Percentiles rank a stretch among this genome's conserved stretches.
Conservation (phyloP, 495 filamentous ascomycete species). For the Apodospora peruviana region DNA sequence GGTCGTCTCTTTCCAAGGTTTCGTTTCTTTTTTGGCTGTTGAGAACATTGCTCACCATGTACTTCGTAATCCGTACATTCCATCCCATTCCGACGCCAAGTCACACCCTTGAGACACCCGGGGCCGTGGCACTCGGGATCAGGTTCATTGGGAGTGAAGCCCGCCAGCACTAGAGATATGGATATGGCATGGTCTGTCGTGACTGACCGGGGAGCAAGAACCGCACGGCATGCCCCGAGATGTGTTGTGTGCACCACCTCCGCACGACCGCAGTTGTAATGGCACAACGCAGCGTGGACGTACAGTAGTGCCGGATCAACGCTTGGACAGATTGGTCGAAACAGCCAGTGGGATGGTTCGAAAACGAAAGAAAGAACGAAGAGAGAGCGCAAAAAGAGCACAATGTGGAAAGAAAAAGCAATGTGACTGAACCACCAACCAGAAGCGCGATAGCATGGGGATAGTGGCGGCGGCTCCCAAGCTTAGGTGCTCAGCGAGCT, state of each 20-base stretch:
- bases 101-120: conserved; percentile 11
- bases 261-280: conserved; percentile 2
- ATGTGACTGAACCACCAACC: conserved; percentile 1
- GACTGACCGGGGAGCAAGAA: conserved; percentile 6
- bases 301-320: conserved; percentile 5
- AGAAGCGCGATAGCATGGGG: background rate
- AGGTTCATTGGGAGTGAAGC: conserved; percentile 18
- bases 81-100: conserved; percentile 17
- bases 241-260: background rate
- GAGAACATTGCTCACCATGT: conserved; percentile 7
- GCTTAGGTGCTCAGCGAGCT: background rate
- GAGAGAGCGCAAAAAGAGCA: background rate
- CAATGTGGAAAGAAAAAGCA: conserved; percentile 7
- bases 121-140: conserved; percentile 14
- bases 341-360: background rate
- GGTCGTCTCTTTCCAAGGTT: conserved; percentile 1
- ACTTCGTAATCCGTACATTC: background rate
- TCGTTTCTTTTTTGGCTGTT: conserved; percentile 17
- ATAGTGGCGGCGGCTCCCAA: background rate
- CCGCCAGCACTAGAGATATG: conserved; percentile 12
- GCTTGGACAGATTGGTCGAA: no score
- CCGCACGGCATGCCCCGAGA: conserved; percentile 15
- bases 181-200: conserved; percentile 2
- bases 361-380: background rate
- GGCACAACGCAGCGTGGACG: conserved; percentile 9